Evolutionary conservation across 768 basidiomycete species (phyloP).

Genomic region (Nidularia sp.): DNA sequence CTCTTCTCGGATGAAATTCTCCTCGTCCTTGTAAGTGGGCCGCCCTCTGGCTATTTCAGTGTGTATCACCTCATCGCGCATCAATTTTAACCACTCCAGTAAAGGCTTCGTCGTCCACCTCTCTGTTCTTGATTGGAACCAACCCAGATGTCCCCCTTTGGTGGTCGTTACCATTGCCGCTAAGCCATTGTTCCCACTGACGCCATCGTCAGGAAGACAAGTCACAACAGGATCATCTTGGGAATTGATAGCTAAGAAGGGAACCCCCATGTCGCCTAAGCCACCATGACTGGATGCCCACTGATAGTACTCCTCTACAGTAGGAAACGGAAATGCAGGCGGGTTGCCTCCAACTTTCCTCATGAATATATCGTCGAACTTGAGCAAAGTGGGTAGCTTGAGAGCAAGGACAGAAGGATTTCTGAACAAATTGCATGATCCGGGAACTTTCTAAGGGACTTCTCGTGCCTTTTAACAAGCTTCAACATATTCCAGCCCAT

Average conservation of each 20-base stretch:
- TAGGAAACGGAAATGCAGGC: constrained; percentile 24
- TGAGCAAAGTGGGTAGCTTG: constrained; percentile 31
- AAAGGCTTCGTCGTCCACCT: constrained; percentile 52
- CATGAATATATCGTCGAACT: constrained; percentile 46
- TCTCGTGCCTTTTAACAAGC: constrained; percentile 35
- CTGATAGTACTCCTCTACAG: constrained; percentile 19
- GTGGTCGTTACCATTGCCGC: constrained; percentile 44
- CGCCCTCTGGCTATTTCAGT: constrained; percentile 9
- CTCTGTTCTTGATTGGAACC: constrained; percentile 41
- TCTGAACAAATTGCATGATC: constrained; percentile 32
- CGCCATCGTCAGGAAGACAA: constrained; percentile 35
- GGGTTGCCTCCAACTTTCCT: constrained; percentile 43
- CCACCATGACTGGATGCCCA: constrained; percentile 45
- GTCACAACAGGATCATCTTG: constrained; percentile 59
- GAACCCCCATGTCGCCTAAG: constrained; percentile 45
- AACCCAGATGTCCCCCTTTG: constrained; percentile 62
- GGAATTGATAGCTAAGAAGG: constrained; percentile 56
- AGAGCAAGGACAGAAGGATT: constrained; percentile 26
- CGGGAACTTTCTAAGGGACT: constrained; percentile 33
- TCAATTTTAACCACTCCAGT: constrained; percentile 47
- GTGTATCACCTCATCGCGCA: constrained; percentile 31
- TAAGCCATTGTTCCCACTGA: constrained; percentile 28
- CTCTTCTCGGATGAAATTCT: constrained; percentile 43
- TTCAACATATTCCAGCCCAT: constrained; percentile 58
- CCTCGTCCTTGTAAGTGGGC: constrained; percentile 22